Percentiles rank a stretch among this genome's conserved stretches.
Conservation (phyloP, 331 rosid genomes). For the Telfairia occidentalis region DNA sequence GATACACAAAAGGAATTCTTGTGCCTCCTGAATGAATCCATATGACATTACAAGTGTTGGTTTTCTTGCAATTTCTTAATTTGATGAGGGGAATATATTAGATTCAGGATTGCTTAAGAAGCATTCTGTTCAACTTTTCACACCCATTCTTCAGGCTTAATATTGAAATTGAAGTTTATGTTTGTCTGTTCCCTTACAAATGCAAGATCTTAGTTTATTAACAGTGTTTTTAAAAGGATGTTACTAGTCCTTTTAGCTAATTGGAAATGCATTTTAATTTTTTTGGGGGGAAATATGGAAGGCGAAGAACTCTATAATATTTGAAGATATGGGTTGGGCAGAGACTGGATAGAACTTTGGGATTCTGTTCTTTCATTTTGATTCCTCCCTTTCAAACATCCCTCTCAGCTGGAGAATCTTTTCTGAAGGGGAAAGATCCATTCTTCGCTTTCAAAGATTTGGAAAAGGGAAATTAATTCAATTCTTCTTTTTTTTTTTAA, state of each 20-base stretch:
- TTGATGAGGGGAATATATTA: not conserved
- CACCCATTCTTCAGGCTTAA: not conserved
- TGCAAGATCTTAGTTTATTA: not conserved
- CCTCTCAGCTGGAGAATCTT: not conserved
- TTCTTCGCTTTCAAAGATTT: too few relatives aligned
- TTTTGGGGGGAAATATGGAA: not conserved
- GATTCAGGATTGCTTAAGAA: not conserved
- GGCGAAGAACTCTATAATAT: not conserved
- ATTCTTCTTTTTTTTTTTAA: too few relatives aligned
- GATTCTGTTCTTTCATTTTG: not conserved
- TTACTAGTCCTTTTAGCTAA: too few relatives aligned
- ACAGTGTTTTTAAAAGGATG: too few relatives aligned
- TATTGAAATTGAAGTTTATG: not conserved
- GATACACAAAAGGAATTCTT: not conserved
- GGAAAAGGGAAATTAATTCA: not conserved
- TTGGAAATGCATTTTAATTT: too few relatives aligned
- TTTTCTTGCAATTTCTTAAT: not conserved
- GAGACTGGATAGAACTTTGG: not conserved
- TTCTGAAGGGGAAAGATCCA: not conserved
- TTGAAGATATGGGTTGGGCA: too few relatives aligned
- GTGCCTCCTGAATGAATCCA: not conserved
- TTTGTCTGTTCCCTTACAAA: not conserved
- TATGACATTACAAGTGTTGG: not conserved
- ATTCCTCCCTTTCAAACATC: not conserved
- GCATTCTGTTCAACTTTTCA: not conserved